Evolutionary conservation across 495 filamentous ascomycete genomes (phyloP), one percentile per base, ranked within the genome.

Genomic region (Podospora australis): DNA sequence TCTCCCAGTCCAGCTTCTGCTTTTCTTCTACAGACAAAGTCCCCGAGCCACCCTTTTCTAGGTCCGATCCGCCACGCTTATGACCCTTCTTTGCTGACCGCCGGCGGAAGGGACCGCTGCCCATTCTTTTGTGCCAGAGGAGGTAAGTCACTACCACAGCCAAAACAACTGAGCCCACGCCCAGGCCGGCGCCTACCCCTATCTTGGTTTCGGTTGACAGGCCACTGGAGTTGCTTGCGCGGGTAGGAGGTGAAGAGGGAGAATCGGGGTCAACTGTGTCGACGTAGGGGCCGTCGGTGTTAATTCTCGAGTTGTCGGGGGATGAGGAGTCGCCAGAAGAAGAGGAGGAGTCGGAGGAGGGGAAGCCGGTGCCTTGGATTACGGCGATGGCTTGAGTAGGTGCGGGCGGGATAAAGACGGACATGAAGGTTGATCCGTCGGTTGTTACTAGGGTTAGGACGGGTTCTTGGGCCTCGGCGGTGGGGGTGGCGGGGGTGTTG

Each of bases 1-100:
- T 56, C 50, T 64, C 58, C 38, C 45, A 60, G 29, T 56, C 57
- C 46, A 60, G 32, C 50, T 58, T 58, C 20, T 51, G 50, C 32
- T 43, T 50, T 11, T 58, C 54, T 24, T 54, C 19, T 14, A 45
- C 36, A 23, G 42, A 36, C 34, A 42, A 22, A 3, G 10, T 16
- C 5, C 10, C 26, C 19, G 1, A 3, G 24, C 25, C 16, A 6
- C 24, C 40, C 13, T n/a, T 20, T 4, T 30, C 28, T 6, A 8
- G 17, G 14, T 51, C 46, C 16, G 14, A 6, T 20, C n/a, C 38
- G 17, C 30, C 28, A 14, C 39, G 3, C 4, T 20, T 36, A 10
- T 8, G 10, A 32, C 7, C 19, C 34, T 16, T 36, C 1, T 14
- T 30, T 26, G 6, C 16, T 11, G 44, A 32, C 20, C 21, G 13